Evolutionary conservation across 768 basidiomycete species (phyloP).

Genomic region (Serpula lacrymans): DNA sequence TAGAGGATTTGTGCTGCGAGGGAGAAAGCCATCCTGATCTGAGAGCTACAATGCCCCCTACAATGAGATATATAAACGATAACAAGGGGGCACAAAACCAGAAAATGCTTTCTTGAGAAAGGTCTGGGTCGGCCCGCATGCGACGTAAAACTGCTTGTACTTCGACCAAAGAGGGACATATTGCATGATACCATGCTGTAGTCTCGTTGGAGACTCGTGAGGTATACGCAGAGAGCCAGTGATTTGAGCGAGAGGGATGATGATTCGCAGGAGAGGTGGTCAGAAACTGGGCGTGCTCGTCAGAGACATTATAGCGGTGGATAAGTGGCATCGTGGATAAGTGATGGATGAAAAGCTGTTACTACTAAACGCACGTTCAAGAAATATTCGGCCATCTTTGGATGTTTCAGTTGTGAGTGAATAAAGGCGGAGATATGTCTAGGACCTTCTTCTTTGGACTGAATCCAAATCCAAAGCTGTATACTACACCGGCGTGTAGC

Average conservation of each 20-base stretch:
- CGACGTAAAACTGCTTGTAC: slow-evolving; percentile 3
- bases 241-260: neutral
- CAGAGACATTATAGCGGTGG: slow-evolving; percentile 4
- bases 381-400: too few species aligned
- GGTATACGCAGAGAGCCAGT: neutral
- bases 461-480: too few species aligned
- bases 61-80: slow-evolving; percentile 5
- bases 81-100: slow-evolving; percentile 4
- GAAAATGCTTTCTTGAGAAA: slow-evolving; percentile 3
- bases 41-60: slow-evolving; percentile 1
- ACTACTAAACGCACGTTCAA: too few species aligned
- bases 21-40: neutral
- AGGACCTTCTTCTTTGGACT: too few species aligned
- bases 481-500: too few species aligned
- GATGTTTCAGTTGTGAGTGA: too few species aligned
- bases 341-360: too few species aligned
- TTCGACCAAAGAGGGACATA: slow-evolving; percentile 2
- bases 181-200: neutral
- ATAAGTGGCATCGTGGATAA: slow-evolving; percentile 9
- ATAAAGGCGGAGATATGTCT: too few species aligned
- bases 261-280: neutral
- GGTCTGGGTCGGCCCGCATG: slow-evolving; percentile 4
- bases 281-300: slow-evolving; percentile 4
- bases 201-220: neutral
- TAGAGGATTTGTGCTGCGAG: neutral